Evolutionary conservation across 495 filamentous ascomycete species (phyloP).

Genomic region (Friedmanniomyces simplex): DNA sequence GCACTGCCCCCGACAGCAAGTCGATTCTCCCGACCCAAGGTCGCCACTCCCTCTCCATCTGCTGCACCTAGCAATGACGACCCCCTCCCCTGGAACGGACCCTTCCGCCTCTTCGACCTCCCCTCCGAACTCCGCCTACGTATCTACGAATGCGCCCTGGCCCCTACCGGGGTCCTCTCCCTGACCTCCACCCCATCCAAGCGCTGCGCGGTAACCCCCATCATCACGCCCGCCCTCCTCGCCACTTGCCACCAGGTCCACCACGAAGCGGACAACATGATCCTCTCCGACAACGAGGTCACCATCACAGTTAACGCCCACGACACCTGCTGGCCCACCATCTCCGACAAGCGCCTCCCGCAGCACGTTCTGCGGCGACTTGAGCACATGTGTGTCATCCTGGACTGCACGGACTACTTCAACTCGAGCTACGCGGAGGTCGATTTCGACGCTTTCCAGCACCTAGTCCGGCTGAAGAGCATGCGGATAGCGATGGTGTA

Average conservation of each 20-base stretch:
- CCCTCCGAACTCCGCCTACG: slow-evolving; percentile 15
- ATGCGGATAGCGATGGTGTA: slow-evolving; percentile 7
- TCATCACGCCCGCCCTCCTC: slow-evolving; percentile 7
- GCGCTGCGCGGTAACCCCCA: background rate
- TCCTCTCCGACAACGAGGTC: slow-evolving; percentile 15
- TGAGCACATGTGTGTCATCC: slow-evolving; percentile 13
- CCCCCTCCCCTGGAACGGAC: background rate
- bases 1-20: background rate
- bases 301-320: slow-evolving; percentile 8
- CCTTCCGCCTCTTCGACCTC: slow-evolving; percentile 17
- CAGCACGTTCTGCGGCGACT: slow-evolving; percentile 4
- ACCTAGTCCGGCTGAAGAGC: slow-evolving; percentile 6
- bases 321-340: slow-evolving; percentile 14
- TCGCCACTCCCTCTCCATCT: background rate
- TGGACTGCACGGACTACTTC: slow-evolving; percentile 14
- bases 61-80: background rate
- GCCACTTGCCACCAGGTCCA: slow-evolving; percentile 6
- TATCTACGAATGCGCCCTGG: slow-evolving; percentile 16
- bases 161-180: slow-evolving; percentile 4
- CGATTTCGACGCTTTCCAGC: slow-evolving; percentile 10
- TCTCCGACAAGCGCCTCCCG: slow-evolving; percentile 13
- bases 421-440: slow-evolving; percentile 9
- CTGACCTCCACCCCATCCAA: background rate
- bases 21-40: background rate
- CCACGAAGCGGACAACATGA: slow-evolving; percentile 7